Percentiles rank a stretch among this genome's conserved stretches.
Evolutionary conservation across 2,329 filamentous ascomycete species (phyloP).

Genomic region (Sporothrix variecibatus): DNA sequence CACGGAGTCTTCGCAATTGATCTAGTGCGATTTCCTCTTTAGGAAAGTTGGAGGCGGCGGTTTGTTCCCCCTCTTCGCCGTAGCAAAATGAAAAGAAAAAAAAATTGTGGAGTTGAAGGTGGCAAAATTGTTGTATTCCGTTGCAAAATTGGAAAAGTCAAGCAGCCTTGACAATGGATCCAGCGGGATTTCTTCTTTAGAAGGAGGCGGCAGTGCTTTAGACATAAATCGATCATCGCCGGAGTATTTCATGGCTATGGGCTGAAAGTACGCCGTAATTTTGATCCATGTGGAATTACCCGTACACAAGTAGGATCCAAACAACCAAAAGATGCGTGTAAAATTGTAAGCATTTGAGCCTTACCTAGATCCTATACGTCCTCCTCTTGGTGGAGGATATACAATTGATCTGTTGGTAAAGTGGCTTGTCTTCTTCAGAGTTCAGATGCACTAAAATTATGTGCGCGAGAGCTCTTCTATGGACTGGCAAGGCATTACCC

Average conservation of each 20-base stretch:
- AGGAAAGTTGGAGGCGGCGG: slow-evolving; percentile 9
- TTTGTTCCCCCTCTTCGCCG: background rate
- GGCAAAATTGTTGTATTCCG: background rate
- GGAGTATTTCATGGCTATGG: too few species aligned
- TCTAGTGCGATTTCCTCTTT: slow-evolving; percentile 4
- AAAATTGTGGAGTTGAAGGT: background rate
- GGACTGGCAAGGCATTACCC: background rate
- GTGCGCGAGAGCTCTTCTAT: background rate
- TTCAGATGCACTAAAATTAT: background rate
- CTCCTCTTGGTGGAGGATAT: background rate
- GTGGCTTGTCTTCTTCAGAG: background rate
- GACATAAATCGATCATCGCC: background rate
- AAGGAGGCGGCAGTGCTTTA: too few species aligned
- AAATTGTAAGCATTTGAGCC: background rate
- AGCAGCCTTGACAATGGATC: background rate
- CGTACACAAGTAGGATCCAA: background rate
- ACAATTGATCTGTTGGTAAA: background rate
- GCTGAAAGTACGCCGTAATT: background rate
- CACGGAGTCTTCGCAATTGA: background rate
- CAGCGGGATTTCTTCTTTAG: background rate
- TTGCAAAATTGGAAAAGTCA: background rate
- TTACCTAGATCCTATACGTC: background rate
- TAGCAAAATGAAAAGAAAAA: background rate
- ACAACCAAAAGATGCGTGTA: background rate
- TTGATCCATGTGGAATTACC: background rate